phyloP scores from a whole-genome alignment of 2,329 filamentous ascomycete species.

The Hymenoscyphus occultus region DNA sequence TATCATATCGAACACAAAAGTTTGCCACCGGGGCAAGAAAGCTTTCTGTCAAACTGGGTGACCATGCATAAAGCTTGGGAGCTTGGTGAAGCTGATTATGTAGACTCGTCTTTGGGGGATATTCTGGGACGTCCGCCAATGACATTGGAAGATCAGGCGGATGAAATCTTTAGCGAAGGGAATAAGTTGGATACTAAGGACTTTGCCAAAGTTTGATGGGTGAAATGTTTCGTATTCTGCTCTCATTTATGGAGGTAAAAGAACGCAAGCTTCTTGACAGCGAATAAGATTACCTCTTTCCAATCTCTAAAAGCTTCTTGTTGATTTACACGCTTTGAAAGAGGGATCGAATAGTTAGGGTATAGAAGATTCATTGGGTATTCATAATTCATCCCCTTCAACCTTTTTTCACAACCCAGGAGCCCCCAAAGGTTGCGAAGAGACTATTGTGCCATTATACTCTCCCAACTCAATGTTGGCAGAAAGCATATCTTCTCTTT shows the following conservation, averaged over 20 bases:
- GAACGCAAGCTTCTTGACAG: too few species aligned
- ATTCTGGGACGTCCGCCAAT: background rate
- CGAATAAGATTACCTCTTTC: background rate
- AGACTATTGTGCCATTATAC: background rate
- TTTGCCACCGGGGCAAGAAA: background rate
- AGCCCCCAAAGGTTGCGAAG: background rate
- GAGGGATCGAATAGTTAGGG: too few species aligned
- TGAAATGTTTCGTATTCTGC: background rate
- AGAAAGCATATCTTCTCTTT: background rate
- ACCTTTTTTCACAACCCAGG: too few species aligned
- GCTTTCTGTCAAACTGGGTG: background rate
- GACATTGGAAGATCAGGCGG: background rate
- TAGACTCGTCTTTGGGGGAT: background rate
- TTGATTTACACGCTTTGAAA: too few species aligned
- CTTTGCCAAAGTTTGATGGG: background rate
- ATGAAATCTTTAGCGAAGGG: background rate
- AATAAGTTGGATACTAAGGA: background rate
- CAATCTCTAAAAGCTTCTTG: too few species aligned
- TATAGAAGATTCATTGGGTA: too few species aligned
- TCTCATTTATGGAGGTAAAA: too few species aligned
- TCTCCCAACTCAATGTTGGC: background rate
- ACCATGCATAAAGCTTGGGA: background rate
- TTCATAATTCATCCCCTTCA: too few species aligned
- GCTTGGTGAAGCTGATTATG: background rate
- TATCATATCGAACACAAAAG: background rate